Percentiles rank a stretch among this genome's conserved stretches.
Conservation (phyloP, 1,284 basidiomycete species). For the Moesziomyces sp. region DNA sequence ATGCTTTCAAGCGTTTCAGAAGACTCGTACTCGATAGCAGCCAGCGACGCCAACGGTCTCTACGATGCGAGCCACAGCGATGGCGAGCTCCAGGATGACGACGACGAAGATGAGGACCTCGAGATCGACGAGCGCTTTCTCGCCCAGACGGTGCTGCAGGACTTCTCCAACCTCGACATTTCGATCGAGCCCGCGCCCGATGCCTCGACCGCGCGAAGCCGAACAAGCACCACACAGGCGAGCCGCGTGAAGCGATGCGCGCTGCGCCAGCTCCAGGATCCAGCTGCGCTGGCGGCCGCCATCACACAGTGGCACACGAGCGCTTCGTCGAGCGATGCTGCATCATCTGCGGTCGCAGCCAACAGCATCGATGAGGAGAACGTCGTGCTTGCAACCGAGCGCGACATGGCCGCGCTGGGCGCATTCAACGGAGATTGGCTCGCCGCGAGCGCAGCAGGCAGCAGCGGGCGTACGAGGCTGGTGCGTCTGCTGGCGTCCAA, state of each 20-base stretch:
- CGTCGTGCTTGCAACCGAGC: constrained; percentile 53
- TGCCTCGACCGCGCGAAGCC: not conserved
- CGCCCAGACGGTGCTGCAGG: constrained; percentile 49
- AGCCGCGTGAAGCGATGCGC: constrained; percentile 23
- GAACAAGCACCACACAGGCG: not conserved
- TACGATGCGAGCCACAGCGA: constrained; percentile 16
- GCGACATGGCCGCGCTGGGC: constrained; percentile 78
- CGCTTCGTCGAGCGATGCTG: constrained; percentile 6
- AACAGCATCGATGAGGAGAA: constrained; percentile 59
- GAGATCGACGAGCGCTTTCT: constrained; percentile 60
- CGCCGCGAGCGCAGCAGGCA: constrained; percentile 61
- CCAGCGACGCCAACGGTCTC: constrained; percentile 9
- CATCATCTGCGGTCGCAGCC: constrained; percentile 14
- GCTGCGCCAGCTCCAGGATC: constrained; percentile 29
- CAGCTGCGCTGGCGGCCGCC: constrained; percentile 28
- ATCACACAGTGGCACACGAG: constrained; percentile 45
- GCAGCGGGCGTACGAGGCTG: constrained; percentile 26
- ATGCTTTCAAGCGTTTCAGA: constrained; percentile 28
- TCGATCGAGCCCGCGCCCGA: constrained; percentile 23
- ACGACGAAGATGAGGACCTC: constrained; percentile 16
- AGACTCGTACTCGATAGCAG: constrained; percentile 28
- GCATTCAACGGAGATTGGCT: constrained; percentile 90
- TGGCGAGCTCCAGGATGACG: constrained; percentile 31
- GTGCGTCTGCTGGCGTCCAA: constrained; percentile 49
- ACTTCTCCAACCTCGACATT: constrained; percentile 47